phyloP scores from a whole-genome alignment of 441 rosid genomes.

The Mallotus repandus region DNA sequence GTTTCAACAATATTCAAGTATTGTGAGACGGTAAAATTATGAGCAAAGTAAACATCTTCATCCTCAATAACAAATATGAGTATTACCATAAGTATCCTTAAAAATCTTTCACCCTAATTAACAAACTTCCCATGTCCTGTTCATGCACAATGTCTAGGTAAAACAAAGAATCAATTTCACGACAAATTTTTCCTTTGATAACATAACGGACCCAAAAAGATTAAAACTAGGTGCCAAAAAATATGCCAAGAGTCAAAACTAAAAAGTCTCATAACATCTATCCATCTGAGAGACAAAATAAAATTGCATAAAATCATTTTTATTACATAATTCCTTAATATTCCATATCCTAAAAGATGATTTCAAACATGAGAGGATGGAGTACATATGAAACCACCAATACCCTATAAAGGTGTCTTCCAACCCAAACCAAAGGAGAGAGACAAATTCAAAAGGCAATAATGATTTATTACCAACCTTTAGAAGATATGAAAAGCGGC shows the following conservation, averaged over 20 bases:
- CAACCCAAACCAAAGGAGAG: neutral
- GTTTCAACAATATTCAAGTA: neutral
- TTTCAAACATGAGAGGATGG: neutral
- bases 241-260: too few species aligned
- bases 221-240: too few species aligned
- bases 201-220: too few species aligned
- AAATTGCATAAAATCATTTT: neutral
- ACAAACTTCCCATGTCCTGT: too few species aligned
- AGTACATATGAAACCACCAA: neutral
- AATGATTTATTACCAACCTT: constrained; percentile 53
- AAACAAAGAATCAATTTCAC: too few species aligned
- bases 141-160: too few species aligned
- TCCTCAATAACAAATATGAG: neutral
- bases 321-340: neutral
- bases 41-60: neutral
- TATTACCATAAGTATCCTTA: neutral
- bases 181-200: too few species aligned
- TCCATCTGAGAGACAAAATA: too few species aligned
- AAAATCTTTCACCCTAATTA: neutral
- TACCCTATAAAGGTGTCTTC: constrained; percentile 3
- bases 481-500: constrained; percentile 93
- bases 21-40: neutral
- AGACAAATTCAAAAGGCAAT: constrained; percentile 10
- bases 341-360: neutral
- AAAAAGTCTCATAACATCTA: too few species aligned